Evolutionary conservation across 2,329 filamentous ascomycete species (phyloP), one percentile per base, ranked within the genome.

Genomic region (Chaetomium sp.): DNA sequence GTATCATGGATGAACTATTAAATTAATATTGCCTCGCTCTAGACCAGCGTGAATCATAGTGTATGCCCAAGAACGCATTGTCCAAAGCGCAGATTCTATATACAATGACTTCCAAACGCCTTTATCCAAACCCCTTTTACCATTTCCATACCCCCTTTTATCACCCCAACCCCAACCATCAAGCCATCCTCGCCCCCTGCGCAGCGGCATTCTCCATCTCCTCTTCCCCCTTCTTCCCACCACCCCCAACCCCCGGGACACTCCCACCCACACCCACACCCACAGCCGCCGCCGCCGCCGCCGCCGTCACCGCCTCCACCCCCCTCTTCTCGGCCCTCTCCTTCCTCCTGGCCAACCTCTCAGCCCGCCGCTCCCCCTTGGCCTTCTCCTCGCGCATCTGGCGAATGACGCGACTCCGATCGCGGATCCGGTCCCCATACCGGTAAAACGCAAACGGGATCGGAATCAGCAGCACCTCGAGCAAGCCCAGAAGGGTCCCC

Each of bases 361-460:
- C 74, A 4, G 65, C 67, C 63, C 75, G 74, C 42, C 70, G 71
- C 58, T 80, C 78, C 27, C 74, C 74, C 69, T 67, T 75, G 29
- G 74, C 74, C 65, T 71, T 71, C 47, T 80, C 79, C 63, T 79
- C 78, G 21, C 78, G 71, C 75, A 82, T 78, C 70, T 73, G 69
- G 55, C 73, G 71, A 42, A 82, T 80, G 31, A 84, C 73, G 2
- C 77, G 77, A 61, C 82, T 85, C 65, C 72, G 77, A 1, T 76
- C 77, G 2, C 83, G 75, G 53, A 86, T 85, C 57, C 71, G 71
- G 27, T 79, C 78, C 2, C 84, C 84, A 68, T 81, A 85, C 38
- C 76, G 77, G 65, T 91, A 92, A 71, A 94, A 93, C 1, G 90
- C 80, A 63, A 92, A 82, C 0, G 91, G 91, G 59, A 93, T 92